These are phyloP conservation scores for Beauveria sp. DNA, from an alignment of 2,329 filamentous ascomycete species.

Conservation along the genomic window DNA sequence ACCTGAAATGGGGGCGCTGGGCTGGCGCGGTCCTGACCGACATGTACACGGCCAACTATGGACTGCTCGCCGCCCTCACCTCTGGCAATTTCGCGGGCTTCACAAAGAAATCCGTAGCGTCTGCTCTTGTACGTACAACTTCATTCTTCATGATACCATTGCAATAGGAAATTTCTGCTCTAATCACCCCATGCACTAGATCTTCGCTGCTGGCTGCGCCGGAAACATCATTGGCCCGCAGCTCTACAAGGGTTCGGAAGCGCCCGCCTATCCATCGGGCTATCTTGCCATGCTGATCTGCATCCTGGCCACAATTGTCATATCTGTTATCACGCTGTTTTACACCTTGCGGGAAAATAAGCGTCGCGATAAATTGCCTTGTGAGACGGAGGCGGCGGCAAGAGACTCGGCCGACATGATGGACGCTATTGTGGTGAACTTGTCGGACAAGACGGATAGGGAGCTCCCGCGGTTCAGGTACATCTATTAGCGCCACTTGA, in stretches of 20 bases:
- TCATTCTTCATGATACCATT: no score
- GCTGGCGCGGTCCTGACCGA: neutral
- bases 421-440: conserved; percentile 34
- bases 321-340: conserved; percentile 35
- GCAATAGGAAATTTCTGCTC: neutral
- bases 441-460: conserved; percentile 43
- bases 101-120: conserved; percentile 51
- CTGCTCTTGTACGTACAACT: conserved; percentile 35
- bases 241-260: conserved; percentile 49
- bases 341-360: neutral
- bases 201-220: conserved; percentile 51
- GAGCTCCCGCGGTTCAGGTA: conserved; percentile 50
- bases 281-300: conserved; percentile 55
- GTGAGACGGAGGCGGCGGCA: conserved; percentile 47
- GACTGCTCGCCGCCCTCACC: conserved; percentile 45
- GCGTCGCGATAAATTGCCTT: conserved; percentile 15
- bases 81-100: conserved; percentile 51
- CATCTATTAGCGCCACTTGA: conserved; percentile 24
- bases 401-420: conserved; percentile 1
- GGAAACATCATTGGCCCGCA: conserved; percentile 57
- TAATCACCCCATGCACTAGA: neutral
- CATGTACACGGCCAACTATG: conserved; percentile 7
- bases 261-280: conserved; percentile 53
- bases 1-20: conserved; percentile 9
- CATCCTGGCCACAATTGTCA: conserved; percentile 32